phyloP scores from a whole-genome alignment of 257 asterid genomes.

The Coffea canephora region DNA sequence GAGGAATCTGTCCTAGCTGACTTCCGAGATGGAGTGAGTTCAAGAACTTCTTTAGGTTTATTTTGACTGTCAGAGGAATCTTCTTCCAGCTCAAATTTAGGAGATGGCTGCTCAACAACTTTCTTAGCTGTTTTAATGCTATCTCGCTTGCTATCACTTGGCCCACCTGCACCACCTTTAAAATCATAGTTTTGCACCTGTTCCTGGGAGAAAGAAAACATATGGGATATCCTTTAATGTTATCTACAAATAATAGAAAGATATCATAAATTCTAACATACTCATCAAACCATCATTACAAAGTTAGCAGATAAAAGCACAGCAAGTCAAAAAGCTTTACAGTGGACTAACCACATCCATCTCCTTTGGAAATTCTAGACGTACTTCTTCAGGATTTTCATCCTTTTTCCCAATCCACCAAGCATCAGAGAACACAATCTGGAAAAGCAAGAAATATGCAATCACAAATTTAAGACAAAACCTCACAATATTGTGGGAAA shows the following conservation, averaged over 20 bases:
- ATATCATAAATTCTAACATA: not conserved
- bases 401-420: slow-evolving; percentile 96
- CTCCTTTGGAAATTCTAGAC: slow-evolving; percentile 70
- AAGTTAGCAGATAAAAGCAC: not conserved
- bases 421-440: slow-evolving; percentile 92
- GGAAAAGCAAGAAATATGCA: slow-evolving; percentile 24
- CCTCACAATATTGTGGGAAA: not conserved
- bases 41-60: slow-evolving; percentile 36
- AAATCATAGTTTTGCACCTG: slow-evolving; percentile 52
- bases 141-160: slow-evolving; percentile 28
- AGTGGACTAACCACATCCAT: slow-evolving; percentile 50
- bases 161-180: slow-evolving; percentile 78
- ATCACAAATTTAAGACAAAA: slow-evolving; percentile 11
- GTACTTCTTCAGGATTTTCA: slow-evolving; percentile 79
- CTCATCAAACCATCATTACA: not conserved
- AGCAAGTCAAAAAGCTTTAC: slow-evolving; percentile 18
- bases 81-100: slow-evolving; percentile 44
- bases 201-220: slow-evolving; percentile 34
- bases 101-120: slow-evolving; percentile 40
- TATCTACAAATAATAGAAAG: not conserved
- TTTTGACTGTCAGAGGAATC: slow-evolving; percentile 45
- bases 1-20: slow-evolving; percentile 60
- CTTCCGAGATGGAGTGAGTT: slow-evolving; percentile 65
- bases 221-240: not conserved
- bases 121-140: slow-evolving; percentile 32